These are phyloP conservation scores for Trichosporon sp. DNA, from an alignment of 1,284 basidiomycete genomes.

Conservation along the genomic window DNA sequence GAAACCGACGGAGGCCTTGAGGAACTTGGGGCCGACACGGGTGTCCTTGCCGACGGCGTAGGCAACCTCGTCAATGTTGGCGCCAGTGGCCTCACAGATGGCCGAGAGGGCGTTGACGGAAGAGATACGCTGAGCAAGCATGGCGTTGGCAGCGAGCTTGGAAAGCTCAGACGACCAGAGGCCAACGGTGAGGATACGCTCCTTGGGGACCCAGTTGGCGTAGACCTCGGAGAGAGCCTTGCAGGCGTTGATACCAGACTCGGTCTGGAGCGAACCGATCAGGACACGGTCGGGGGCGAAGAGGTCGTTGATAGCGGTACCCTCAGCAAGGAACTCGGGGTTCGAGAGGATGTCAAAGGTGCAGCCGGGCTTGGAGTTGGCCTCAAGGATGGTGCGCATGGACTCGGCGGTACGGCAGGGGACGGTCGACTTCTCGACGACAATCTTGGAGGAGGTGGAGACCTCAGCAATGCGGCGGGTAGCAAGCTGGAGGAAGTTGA, in stretches of 20 bases:
- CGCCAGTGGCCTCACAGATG: conserved; percentile 99
- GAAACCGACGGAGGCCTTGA: conserved; percentile 79
- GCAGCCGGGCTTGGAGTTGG: conserved; percentile 88
- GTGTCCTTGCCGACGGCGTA: conserved; percentile 90
- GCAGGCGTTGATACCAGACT: conserved; percentile 81
- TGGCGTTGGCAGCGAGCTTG: conserved; percentile 98
- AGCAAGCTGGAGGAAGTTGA: conserved; percentile 95
- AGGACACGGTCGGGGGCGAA: conserved; percentile 90
- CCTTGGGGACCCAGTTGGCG: conserved; percentile 88
- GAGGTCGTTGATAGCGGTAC: conserved; percentile 90
- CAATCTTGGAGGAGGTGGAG: conserved; percentile 90
- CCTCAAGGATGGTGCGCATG: conserved; percentile 98
- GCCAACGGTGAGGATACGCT: conserved; percentile 88
- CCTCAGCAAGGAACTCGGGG: conserved; percentile 96
- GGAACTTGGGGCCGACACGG: conserved; percentile 92
- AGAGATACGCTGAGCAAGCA: conserved; percentile 97
- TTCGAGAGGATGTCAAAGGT: conserved; percentile 98
- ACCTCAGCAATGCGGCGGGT: conserved; percentile 94
- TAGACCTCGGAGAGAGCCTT: conserved; percentile 77
- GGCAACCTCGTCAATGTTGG: conserved; percentile 97
- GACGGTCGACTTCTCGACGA: conserved; percentile 99
- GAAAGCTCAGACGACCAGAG: conserved; percentile 98
- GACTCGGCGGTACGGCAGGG: conserved; percentile 95
- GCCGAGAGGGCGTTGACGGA: conserved; percentile 97
- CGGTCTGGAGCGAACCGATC: conserved; percentile 89